Base-by-base conservation (phyloP, 2,329 filamentous ascomycete genomes). In the Botrytis elliptica region DNA sequence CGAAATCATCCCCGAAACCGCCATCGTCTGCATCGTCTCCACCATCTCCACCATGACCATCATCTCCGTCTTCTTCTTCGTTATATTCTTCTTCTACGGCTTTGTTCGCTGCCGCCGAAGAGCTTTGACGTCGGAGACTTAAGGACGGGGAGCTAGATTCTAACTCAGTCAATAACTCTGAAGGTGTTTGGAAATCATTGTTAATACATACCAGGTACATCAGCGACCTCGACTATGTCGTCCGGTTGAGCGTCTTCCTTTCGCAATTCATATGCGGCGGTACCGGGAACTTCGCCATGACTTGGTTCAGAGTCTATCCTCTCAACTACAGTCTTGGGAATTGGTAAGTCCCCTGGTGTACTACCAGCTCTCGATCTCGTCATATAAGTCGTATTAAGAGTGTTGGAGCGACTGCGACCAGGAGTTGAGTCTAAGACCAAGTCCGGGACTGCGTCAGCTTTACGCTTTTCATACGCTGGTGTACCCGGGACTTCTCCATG, bases 1-100 rank as follows among this genome's bases (percentile, higher is more conserved):
- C 90, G 82, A 93, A 94, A 79, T 93, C 91, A 79, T 89, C 84
- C 57, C 83, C 89, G 83, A 91, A 91, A 78, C 88, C 88, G 40
- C 84, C 78, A 68, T 82, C 81, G 64, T 82, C 81, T 70, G 82
- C 82, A 52, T 52, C 49, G 3, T 52, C 49, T n/a, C 25, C 64
- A 38, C 46, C 64, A 9, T 66, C 64, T 46, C 44, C 64, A 52
- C 33, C 29, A 25, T 38, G 33, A 29, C 84, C 78, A 69, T 82
- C 82, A 65, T 82, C 62, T 29, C 84, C 86, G 77, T 85, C 85
- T 73, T 84, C 84, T 75, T 87, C 88, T 78, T 90, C 88, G 78
- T 89, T 87, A 77, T 90, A 90, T 75, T 89, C 88, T 80, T 90
- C 88, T 82, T 88, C 87, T 72, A 63, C 76, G 71, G 57, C 62